Conservation (phyloP, 805 yeast genomes). For the Metschnikowia orientalis region DNA sequence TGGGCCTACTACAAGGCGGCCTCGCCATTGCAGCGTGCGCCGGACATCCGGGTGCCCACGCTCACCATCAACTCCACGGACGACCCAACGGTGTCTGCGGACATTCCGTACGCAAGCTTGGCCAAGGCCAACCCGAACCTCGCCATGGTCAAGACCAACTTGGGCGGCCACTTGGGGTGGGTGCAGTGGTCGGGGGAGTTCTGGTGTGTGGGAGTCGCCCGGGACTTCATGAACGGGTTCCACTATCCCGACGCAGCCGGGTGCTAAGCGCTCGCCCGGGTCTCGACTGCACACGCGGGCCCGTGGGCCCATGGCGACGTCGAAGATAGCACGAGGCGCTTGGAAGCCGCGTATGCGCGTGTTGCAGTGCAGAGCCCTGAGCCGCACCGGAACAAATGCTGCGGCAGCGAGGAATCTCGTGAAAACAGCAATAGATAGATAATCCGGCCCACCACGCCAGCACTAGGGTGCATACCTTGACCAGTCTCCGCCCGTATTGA, state of each 20-base stretch:
- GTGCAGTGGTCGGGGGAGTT: slow-evolving; percentile 55
- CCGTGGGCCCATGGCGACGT: too few relatives aligned
- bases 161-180: slow-evolving; percentile 87
- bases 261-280: too few relatives aligned
- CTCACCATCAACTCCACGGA: slow-evolving; percentile 62
- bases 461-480: too few relatives aligned
- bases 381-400: too few relatives aligned
- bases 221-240: slow-evolving; percentile 30
- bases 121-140: slow-evolving; percentile 52
- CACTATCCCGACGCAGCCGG: too few relatives aligned
- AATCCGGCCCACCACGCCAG: too few relatives aligned
- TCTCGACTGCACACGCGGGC: neutral
- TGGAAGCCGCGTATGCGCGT: too few relatives aligned
- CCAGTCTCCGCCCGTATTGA: too few relatives aligned
- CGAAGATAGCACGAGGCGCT: too few relatives aligned
- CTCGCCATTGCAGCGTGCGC: slow-evolving; percentile 51
- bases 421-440: neutral
- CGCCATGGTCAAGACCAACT: slow-evolving; percentile 52
- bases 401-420: too few relatives aligned
- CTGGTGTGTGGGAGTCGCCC: slow-evolving; percentile 50
- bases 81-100: slow-evolving; percentile 66
- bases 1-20: slow-evolving; percentile 62
- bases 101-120: slow-evolving; percentile 51
- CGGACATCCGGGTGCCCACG: slow-evolving; percentile 56
- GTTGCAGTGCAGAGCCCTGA: too few relatives aligned